Evolutionary conservation across 441 rosid species (phyloP).

Genomic region (Pelargonium australe): DNA sequence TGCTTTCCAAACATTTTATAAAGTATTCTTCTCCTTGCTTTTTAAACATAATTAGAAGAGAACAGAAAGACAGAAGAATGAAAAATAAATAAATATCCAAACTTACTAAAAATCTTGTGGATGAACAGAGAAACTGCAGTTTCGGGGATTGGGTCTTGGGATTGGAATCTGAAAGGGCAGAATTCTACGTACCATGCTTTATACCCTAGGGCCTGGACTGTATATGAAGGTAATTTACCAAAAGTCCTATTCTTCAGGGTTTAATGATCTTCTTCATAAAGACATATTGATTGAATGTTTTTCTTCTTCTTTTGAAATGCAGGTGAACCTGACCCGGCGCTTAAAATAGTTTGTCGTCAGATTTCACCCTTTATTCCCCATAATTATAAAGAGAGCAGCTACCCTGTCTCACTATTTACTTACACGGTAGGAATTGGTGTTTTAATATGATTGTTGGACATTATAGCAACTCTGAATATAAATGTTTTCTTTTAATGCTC

Average conservation of each 20-base stretch:
- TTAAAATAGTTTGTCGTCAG: conserved; percentile 76
- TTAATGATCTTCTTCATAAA: neutral
- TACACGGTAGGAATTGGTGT: conserved; percentile 47
- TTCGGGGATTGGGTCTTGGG: conserved; percentile 81
- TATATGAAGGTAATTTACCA: conserved; percentile 62
- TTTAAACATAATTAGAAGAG: conserved; percentile 13
- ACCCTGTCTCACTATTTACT: conserved; percentile 75
- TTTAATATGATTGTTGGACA: conserved; percentile 2
- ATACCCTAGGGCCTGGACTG: conserved; percentile 93
- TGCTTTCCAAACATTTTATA: neutral
- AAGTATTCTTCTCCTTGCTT: neutral
- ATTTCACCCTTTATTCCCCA: conserved; percentile 90
- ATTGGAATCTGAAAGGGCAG: conserved; percentile 79
- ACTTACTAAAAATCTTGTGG: conserved; percentile 19
- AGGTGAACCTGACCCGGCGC: conserved; percentile 95
- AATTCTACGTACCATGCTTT: conserved; percentile 84
- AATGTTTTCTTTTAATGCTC: conserved; percentile 14
- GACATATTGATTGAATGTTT: neutral
- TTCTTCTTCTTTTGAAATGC: conserved; percentile 18
- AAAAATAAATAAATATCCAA: neutral
- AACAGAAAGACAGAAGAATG: neutral
- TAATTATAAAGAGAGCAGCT: conserved; percentile 88
- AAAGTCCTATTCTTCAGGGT: conserved; percentile 7
- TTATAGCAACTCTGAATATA: conserved; percentile 16
- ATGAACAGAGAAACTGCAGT: conserved; percentile 42